A percentile compares a stretch with the other conserved stretches of the same genome.
phyloP scores from a whole-genome alignment of 1,284 basidiomycete genomes.

The Rhodotorula mucilaginosa region DNA sequence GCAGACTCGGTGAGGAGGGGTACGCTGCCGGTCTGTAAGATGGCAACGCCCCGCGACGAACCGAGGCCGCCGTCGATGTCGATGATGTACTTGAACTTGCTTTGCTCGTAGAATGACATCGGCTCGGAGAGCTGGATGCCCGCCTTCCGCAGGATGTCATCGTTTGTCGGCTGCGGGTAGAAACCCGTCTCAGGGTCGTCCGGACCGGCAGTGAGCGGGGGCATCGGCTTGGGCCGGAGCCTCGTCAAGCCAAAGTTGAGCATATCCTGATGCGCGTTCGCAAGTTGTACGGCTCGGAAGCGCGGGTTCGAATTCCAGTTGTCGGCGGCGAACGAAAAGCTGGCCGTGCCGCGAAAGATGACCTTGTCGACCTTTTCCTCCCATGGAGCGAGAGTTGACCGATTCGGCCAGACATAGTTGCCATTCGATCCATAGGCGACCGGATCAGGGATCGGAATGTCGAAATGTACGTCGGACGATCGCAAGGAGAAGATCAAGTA shows the following conservation, averaged over 20 bases:
- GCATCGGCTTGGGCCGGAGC: not conserved
- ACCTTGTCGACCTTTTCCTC: conserved; percentile 4
- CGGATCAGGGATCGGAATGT: conserved; percentile 5
- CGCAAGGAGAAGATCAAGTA: conserved; percentile 1
- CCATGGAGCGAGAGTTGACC: not conserved
- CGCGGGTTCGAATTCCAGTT: conserved; percentile 3
- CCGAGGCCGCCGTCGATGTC: conserved; percentile 8
- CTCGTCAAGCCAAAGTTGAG: not conserved
- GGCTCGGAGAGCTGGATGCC: not conserved
- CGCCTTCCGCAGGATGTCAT: not conserved
- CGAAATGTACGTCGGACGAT: not conserved
- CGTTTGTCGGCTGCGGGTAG: not conserved
- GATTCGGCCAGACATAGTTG: conserved; percentile 6
- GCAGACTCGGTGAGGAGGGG: conserved; percentile 2
- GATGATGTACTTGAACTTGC: conserved; percentile 4
- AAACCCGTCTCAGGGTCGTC: not conserved
- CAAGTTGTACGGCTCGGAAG: not conserved
- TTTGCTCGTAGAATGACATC: not conserved
- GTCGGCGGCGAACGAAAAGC: conserved; percentile 3
- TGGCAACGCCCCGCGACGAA: not conserved
- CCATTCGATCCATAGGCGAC: conserved; percentile 4
- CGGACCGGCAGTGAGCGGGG: not conserved
- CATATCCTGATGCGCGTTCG: not conserved
- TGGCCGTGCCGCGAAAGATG: conserved; percentile 4
- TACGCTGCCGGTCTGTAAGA: not conserved